Conservation (phyloP, 2,329 filamentous ascomycete genomes). For the Aaosphaeria arxii region DNA sequence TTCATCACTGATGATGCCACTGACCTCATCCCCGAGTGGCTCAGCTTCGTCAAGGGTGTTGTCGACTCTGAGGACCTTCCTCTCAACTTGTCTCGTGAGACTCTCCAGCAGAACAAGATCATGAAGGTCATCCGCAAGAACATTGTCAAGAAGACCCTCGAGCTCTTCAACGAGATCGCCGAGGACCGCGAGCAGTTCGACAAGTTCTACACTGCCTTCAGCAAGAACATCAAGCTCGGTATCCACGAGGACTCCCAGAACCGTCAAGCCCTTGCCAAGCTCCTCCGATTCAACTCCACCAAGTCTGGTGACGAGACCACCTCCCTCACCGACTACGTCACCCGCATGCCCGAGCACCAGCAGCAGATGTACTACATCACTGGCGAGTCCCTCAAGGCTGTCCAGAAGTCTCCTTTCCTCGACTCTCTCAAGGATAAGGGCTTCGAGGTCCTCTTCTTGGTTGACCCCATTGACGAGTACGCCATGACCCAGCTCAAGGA, state of each 20-base stretch:
- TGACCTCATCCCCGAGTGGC: slow-evolving; percentile 98
- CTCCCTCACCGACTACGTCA: slow-evolving; percentile 95
- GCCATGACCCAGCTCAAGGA: slow-evolving; percentile 99
- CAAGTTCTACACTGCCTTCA: slow-evolving; percentile 99
- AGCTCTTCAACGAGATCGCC: slow-evolving; percentile 98
- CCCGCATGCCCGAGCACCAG: slow-evolving; percentile 99
- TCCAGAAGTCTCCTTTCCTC: slow-evolving; percentile 97
- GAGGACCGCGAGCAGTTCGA: slow-evolving; percentile 99
- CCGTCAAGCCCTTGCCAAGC: slow-evolving; percentile 88
- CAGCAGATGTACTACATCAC: slow-evolving; percentile 99
- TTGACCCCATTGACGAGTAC: slow-evolving; percentile 99
- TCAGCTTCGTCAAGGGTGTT: slow-evolving; percentile 99
- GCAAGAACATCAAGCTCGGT: slow-evolving; percentile 99
- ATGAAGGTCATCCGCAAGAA: slow-evolving; percentile 99
- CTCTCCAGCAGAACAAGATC: slow-evolving; percentile 99
- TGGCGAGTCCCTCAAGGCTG: slow-evolving; percentile 97
- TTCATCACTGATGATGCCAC: slow-evolving; percentile 99
- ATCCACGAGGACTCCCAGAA: slow-evolving; percentile 99
- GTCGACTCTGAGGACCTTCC: slow-evolving; percentile 99
- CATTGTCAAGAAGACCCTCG: slow-evolving; percentile 99
- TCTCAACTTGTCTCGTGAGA: slow-evolving; percentile 99
- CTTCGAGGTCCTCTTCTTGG: slow-evolving; percentile 99
- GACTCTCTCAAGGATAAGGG: slow-evolving; percentile 98
- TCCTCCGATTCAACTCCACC: slow-evolving; percentile 97
- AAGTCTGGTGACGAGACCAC: slow-evolving; percentile 96